Base-by-base conservation (phyloP, 805 yeast genomes). In the Wilhelminamyces savonicus region DNA sequence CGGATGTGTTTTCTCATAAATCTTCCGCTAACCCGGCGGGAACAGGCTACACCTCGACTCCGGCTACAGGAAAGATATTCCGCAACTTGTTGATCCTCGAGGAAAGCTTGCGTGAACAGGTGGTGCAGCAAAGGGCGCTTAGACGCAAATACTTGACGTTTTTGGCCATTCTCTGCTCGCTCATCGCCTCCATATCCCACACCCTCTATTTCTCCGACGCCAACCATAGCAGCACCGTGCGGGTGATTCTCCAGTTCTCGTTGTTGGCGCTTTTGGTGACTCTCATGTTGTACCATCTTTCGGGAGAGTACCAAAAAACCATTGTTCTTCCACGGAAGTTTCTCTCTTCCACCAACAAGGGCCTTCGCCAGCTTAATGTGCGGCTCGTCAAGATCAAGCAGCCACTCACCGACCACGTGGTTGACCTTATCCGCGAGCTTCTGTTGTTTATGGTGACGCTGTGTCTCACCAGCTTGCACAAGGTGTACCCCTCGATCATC, bases 291-390 rank as follows among this genome's bases (percentile, higher is more conserved):
- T 90, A 85, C 56, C 87, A 82, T 46, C 56, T 90, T 21, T 80
- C 94, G 15, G 98, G 98, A 1, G 92, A 87, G 57, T 92, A 90
- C 54, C 74, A 74, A 34, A 74, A 92, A 37, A 85, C 95, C 0
- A 83, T 90, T 31, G 80, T 83, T 11, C 62, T 78, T 24, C 95
- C 96, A 2, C 71, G 94, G 37, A 70, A 75, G 48, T 90, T 87
- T 49, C 60, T 92, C 32, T 62, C 77, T 1, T 74, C 81, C n/a
- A 77, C 97, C 6, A 92, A 92, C 54, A 86, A 85, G 50, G 97
- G 97, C 0, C 60, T 90, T 16, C 61, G 96, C 28, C 90, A 85
- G 44, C 65, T 88, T 41, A 88, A 92, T 50, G 66, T 86, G 22
- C 69, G 87, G 39, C 54, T 87, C 23, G 88, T 86, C 7, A 79